Evolutionary conservation across 306 rosid species (phyloP).

Genomic region (Erythrophleum fordii): DNA sequence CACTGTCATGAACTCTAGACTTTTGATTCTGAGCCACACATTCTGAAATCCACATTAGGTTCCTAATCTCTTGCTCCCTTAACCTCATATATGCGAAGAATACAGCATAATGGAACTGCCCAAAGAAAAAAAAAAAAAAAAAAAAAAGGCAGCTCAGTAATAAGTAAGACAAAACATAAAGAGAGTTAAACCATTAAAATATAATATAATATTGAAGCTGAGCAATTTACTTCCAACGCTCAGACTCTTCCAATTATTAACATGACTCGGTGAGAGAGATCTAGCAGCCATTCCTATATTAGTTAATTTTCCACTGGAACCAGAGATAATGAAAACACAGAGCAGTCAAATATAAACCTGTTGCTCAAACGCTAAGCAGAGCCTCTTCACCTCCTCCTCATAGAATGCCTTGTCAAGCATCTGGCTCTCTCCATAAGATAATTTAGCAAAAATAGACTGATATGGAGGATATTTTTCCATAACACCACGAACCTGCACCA

Average conservation of each 20-base stretch:
- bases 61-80: constrained; percentile 98
- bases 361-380: constrained; percentile 94
- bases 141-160: constrained; percentile 7
- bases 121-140: neutral
- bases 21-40: constrained; percentile 99
- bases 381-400: constrained; percentile 99
- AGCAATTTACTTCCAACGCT: constrained; percentile 3
- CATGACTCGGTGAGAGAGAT: neutral
- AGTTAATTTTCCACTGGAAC: neutral
- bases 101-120: constrained; percentile 96
- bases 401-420: constrained; percentile 99
- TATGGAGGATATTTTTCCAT: constrained; percentile 98
- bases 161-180: neutral
- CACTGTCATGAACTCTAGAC: constrained; percentile 97
- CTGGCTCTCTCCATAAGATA: constrained; percentile 96
- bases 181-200: neutral
- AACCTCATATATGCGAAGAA: constrained; percentile 98
- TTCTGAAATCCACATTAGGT: constrained; percentile 97
- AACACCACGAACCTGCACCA: constrained; percentile 78
- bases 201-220: neutral
- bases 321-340: neutral
- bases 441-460: constrained; percentile 83
- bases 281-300: constrained; percentile 12
- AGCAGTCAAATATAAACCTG: constrained; percentile 59
- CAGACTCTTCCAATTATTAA: neutral